These are phyloP conservation scores for Dendrobium nobile DNA, from an alignment of 106 monocot genomes.

Conservation along the genomic window DNA sequence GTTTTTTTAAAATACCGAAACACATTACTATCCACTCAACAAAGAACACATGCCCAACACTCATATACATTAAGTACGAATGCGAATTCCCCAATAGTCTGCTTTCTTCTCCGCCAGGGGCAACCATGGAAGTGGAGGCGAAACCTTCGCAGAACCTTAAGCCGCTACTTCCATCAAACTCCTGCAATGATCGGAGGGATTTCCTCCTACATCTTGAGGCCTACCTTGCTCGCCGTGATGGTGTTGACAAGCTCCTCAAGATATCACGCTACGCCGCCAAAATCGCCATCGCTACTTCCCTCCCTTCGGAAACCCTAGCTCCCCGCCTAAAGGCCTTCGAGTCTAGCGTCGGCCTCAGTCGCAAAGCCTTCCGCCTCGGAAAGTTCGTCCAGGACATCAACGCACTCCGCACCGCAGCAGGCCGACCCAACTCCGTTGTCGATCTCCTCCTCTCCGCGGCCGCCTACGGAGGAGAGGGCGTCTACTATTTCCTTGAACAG, in stretches of 20 bases:
- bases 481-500: conserved; percentile 95
- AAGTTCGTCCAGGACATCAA: conserved; percentile 96
- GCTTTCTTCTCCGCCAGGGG: not conserved
- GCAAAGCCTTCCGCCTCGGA: conserved; percentile 96
- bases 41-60: too few species aligned
- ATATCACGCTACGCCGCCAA: conserved; percentile 85
- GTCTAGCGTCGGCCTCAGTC: conserved; percentile 86
- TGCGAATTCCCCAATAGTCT: not conserved
- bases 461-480: conserved; percentile 87
- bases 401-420: conserved; percentile 49
- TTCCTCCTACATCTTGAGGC: conserved; percentile 89
- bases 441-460: conserved; percentile 27
- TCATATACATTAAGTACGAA: too few species aligned
- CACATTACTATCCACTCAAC: too few species aligned
- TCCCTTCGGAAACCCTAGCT: conserved; percentile 20
- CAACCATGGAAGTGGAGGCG: conserved; percentile 2
- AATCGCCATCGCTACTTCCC: conserved; percentile 60
- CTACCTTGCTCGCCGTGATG: conserved; percentile 89
- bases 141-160: not conserved
- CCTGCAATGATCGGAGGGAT: conserved; percentile 25
- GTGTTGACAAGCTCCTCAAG: conserved; percentile 97
- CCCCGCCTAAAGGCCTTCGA: conserved; percentile 69
- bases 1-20: too few species aligned
- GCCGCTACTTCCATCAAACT: conserved; percentile 5
- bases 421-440: conserved; percentile 10